Evolutionary conservation across 2,329 filamentous ascomycete genomes (phyloP).

Genomic region (Trichophyton verrucosum): DNA sequence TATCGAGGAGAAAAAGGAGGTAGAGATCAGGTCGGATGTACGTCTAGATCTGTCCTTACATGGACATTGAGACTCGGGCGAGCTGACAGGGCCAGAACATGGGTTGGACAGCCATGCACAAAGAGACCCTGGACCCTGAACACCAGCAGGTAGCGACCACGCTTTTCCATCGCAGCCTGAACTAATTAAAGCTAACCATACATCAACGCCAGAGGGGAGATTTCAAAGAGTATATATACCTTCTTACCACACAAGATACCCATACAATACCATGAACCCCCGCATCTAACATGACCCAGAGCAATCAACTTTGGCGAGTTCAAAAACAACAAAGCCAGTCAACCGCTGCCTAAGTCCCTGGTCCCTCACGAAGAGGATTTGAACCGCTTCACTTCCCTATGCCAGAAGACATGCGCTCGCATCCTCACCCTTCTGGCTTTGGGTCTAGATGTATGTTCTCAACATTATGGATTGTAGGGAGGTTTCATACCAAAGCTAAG

Average conservation of each 20-base stretch:
- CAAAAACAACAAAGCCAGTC: slow-evolving; percentile 52
- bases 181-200: neutral
- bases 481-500: neutral
- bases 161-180: neutral
- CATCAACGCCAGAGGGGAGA: slow-evolving; percentile 51
- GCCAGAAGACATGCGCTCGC: slow-evolving; percentile 58
- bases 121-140: slow-evolving; percentile 74
- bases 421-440: slow-evolving; percentile 67
- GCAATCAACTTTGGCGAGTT: slow-evolving; percentile 89
- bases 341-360: slow-evolving; percentile 61
- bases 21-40: slow-evolving; percentile 55
- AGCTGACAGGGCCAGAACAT: slow-evolving; percentile 48
- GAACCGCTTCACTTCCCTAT: slow-evolving; percentile 54
- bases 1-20: slow-evolving; percentile 57
- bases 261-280: too few relatives aligned
- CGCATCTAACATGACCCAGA: slow-evolving; percentile 35
- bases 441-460: slow-evolving; percentile 50
- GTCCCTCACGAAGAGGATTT: slow-evolving; percentile 48
- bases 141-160: slow-evolving; percentile 55
- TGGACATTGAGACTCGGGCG: slow-evolving; percentile 1
- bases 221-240: slow-evolving; percentile 60
- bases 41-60: slow-evolving; percentile 9
- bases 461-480: neutral
- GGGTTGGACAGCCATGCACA: slow-evolving; percentile 80
- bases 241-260: too few relatives aligned